Evolutionary conservation across 1,284 basidiomycete species (phyloP).

Genomic region (Microbotryum violaceum): DNA sequence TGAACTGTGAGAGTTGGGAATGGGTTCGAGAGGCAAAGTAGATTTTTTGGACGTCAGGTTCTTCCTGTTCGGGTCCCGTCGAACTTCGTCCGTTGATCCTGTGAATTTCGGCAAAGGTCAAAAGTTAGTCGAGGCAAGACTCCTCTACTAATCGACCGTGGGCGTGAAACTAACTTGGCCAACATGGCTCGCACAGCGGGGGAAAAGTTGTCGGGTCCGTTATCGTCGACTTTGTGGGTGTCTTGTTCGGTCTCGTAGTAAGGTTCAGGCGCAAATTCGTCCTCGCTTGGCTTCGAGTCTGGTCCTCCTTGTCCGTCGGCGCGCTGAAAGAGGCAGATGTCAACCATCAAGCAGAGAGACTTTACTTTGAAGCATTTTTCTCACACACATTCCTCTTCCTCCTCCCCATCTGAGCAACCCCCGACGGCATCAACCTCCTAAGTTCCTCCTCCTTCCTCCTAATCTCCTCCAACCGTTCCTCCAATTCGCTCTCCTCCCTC

Average conservation of each 20-base stretch:
- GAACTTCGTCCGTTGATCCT: not conserved
- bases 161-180: conserved; percentile 53
- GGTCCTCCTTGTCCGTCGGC: conserved; percentile 36
- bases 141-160: not conserved
- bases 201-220: conserved; percentile 53
- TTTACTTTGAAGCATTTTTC: no score
- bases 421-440: conserved; percentile 32
- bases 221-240: conserved; percentile 45
- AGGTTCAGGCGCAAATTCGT: conserved; percentile 57
- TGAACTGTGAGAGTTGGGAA: conserved; percentile 84
- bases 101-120: conserved; percentile 4
- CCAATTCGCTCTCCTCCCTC: conserved; percentile 38
- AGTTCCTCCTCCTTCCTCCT: conserved; percentile 14
- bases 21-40: conserved; percentile 93
- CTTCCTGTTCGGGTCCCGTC: conserved; percentile 33
- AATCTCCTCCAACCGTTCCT: conserved; percentile 34
- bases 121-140: conserved; percentile 8
- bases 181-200: conserved; percentile 72
- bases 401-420: conserved; percentile 49
- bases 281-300: conserved; percentile 45
- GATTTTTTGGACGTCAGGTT: conserved; percentile 49
- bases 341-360: conserved; percentile 1
- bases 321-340: conserved; percentile 7
- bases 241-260: conserved; percentile 37
- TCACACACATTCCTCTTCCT: conserved; percentile 54